These are phyloP conservation scores for Blastomyces gilchristii DNA, from an alignment of 2,329 filamentous ascomycete genomes.

Conservation along the genomic window DNA sequence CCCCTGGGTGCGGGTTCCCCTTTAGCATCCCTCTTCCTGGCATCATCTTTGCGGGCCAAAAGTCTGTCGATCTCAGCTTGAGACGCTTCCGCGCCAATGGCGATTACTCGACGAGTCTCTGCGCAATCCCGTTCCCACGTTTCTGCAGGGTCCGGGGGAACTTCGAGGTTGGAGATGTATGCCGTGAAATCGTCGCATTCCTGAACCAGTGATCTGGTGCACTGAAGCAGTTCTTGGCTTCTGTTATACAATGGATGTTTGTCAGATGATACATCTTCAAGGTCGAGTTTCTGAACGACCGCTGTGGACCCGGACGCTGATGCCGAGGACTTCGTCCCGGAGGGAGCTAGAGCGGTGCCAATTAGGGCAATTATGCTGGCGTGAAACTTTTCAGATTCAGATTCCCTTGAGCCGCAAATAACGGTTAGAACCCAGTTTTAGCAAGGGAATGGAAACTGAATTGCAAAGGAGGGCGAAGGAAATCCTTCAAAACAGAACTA, in stretches of 20 bases:
- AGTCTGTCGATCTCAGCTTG: conserved; percentile 13
- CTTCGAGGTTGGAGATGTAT: conserved; percentile 7
- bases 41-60: conserved; percentile 9
- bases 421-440: not conserved
- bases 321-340: conserved; percentile 4
- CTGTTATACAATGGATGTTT: conserved; percentile 12
- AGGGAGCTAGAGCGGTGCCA: conserved; percentile 10
- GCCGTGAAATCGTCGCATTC: conserved; percentile 11
- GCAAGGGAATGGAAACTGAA: not conserved
- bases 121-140: conserved; percentile 13
- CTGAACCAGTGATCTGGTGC: conserved; percentile 9
- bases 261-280: conserved; percentile 3
- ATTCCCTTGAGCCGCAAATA: conserved; percentile 6
- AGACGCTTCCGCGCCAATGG: conserved; percentile 13
- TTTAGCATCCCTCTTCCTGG: conserved; percentile 2
- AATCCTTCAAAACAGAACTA: not conserved
- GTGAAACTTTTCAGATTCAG: conserved; percentile 12
- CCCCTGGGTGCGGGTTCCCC: conserved; percentile 1
- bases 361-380: conserved; percentile 11
- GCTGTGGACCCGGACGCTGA: not conserved
- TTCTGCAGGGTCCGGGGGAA: conserved; percentile 10
- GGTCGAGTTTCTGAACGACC: not conserved
- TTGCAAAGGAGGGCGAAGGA: not conserved
- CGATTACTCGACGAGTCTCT: conserved; percentile 15
- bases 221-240: conserved; percentile 9